Base-by-base conservation (phyloP, 441 rosid genomes). In the Brassica balearica region DNA sequence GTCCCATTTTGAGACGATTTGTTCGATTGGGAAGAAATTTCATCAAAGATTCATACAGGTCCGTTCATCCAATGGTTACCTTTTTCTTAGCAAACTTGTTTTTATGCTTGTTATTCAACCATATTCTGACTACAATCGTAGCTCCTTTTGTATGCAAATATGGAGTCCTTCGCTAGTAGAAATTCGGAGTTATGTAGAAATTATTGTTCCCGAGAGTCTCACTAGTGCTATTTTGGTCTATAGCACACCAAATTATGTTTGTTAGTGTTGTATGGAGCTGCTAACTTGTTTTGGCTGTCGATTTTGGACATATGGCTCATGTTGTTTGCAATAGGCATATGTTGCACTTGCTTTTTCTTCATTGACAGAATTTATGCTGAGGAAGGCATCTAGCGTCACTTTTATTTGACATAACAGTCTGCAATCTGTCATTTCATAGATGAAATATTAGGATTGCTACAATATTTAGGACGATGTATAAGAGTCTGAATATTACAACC, bases 1-100 rank as follows among this genome's bases (percentile, higher is more conserved):
- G 86, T 92, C 96, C 79, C 99, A 93, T 87, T 95, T 95, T 85
- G 95, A 93, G 76, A 91, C 87, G 77, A 95, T 95, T 72, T 89
- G 90, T 69, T 71, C 68, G 71, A 88, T 93, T 71, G 95, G 92
- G 65, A 89, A 92, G 82, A 95, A 87, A 80, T 88, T 85, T 69
- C 92, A 84, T 58, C 80, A 74, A 59, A 67, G 83, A 68, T 83
- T 83, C 85, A 82, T 63, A 82, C 99, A 92, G 99, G 99, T 95
- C 78, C 69, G 86, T 77, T 79, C 43, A 59, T 59, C 48, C 22
- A 68, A 7, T 60, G 34, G 27, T 41, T 60, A 4, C 60, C 10
- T 27, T 58, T 65, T 58, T 32, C 8, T 56, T 51, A 15, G 71
- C 22, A 71, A 71, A 58, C 36, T 71, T 12, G 43, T 41, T 61